Base-by-base conservation (phyloP, 73 alveolate genomes). In the Breviolum minutum region DNA sequence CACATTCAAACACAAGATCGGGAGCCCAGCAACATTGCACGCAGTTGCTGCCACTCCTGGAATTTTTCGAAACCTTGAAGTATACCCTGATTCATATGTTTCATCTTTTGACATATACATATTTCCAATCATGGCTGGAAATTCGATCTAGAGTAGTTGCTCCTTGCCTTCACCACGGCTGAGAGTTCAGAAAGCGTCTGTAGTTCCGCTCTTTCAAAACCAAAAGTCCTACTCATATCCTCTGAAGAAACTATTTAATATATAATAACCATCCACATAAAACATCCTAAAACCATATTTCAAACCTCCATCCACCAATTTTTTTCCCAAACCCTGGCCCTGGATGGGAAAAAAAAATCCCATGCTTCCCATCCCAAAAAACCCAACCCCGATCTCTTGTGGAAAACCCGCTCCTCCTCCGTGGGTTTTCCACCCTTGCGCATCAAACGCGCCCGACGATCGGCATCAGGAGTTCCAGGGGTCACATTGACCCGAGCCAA, bases 341-440 rank as follows among this genome's bases (percentile, higher is more conserved):
- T 68, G 24, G 24, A 40, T 40, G 54, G 54, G 17, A 11, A 66
- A 66, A 11, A 66, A 68, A 14, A 68, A 22, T 68, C 77, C 24
- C 77, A 68, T 68, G 77, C 77, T 22, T 17, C 24, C 77, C 77
- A 68, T 68, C 24, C n/a, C 77, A 66, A 11, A 11, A 66, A 11
- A 66, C 74, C 74, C 74, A 11, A 68, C 77, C 24, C 77, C 77
- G 77, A 66, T 22, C 17, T 14, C 11, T 64, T 80, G 29, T 7
- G 66, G n/a, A n/a, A n/a, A n/a, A n/a, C n/a, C n/a, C 48, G 26
- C 85, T 69, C 96, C 96, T 90, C 96, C 6, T 32, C 96, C 19
- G 96, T 90, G 74, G 96, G 96, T 76, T 40, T 54, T 6, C 87
- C 96, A 12, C 96, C 96, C 20, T 90, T 90, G 86, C 80, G 61